These are phyloP conservation scores for Pythium grandisporangium DNA, from an alignment of 352 stramenopile genomes.

Conservation along the genomic window DNA sequence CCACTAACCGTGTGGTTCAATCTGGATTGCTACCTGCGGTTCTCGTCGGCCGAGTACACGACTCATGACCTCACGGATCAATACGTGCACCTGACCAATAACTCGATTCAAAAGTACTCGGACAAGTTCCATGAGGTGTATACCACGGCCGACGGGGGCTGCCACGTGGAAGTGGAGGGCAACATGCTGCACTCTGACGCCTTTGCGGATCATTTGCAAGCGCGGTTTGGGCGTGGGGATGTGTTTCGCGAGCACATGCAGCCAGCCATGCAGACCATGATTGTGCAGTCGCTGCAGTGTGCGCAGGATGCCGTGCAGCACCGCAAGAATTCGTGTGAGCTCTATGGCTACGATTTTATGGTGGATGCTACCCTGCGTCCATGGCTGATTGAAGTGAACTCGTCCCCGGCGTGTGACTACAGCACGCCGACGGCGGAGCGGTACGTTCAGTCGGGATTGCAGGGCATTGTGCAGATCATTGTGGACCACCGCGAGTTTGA, in stretches of 20 bases:
- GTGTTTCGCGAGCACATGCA: constrained; percentile 49
- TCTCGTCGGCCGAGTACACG: constrained; percentile 80
- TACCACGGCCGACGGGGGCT: constrained; percentile 45
- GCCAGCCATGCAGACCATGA: constrained; percentile 82
- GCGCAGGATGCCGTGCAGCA: constrained; percentile 84
- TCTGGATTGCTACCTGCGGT: constrained; percentile 88
- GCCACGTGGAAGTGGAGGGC: constrained; percentile 43
- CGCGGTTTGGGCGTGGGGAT: constrained; percentile 15
- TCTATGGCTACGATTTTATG: constrained; percentile 95
- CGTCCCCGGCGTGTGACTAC: constrained; percentile 90
- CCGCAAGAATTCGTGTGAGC: constrained; percentile 86
- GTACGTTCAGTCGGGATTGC: constrained; percentile 80
- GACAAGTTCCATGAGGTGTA: constrained; percentile 85
- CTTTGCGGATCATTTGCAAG: constrained; percentile 45
- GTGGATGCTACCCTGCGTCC: constrained; percentile 73
- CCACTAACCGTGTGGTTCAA: constrained; percentile 92
- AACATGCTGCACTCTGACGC: constrained; percentile 79
- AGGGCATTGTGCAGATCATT: constrained; percentile 85
- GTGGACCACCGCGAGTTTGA: constrained; percentile 78
- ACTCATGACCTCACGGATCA: constrained; percentile 75
- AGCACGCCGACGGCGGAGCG: constrained; percentile 84
- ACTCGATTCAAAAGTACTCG: constrained; percentile 90
- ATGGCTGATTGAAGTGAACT: constrained; percentile 93
- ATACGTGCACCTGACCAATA: constrained; percentile 93
- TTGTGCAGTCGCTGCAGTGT: constrained; percentile 75